phyloP scores from a whole-genome alignment of 768 basidiomycete genomes.

The Termitomyces sp. region DNA sequence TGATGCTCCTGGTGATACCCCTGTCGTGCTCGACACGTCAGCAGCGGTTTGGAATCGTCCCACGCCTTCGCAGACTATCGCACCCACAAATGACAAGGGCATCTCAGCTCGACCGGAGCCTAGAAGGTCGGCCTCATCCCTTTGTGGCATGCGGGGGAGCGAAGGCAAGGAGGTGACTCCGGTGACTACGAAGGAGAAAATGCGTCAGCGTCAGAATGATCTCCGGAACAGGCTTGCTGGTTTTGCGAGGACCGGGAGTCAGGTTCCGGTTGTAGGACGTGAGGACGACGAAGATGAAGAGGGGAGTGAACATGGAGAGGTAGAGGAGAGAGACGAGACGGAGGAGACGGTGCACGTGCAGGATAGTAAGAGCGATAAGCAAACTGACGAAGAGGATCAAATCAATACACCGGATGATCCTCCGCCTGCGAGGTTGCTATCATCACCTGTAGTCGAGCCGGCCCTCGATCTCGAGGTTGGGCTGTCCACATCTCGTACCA shows the following conservation, averaged over 20 bases:
- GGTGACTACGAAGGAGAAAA: neutral
- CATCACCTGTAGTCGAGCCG: neutral
- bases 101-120: neutral
- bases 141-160: neutral
- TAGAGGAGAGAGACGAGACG: constrained; percentile 7
- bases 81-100: neutral
- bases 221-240: constrained; percentile 44
- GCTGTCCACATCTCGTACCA: constrained; percentile 1
- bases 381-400: neutral
- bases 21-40: constrained; percentile 44
- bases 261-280: constrained; percentile 14
- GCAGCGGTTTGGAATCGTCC: constrained; percentile 37
- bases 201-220: constrained; percentile 16
- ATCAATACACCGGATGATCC: neutral
- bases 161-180: neutral
- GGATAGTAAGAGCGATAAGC: neutral
- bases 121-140: neutral
- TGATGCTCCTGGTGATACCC: neutral
- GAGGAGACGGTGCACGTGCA: neutral
- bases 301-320: constrained; percentile 19
- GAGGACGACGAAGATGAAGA: constrained; percentile 14
- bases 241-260: constrained; percentile 50
- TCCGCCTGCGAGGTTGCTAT: neutral
- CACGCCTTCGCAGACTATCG: neutral
- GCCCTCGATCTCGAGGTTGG: constrained; percentile 6